Percentiles rank a stretch among this genome's conserved stretches.
These are phyloP conservation scores for Candida sphagnicola DNA, from an alignment of 805 yeast genomes.

Conservation along the genomic window DNA sequence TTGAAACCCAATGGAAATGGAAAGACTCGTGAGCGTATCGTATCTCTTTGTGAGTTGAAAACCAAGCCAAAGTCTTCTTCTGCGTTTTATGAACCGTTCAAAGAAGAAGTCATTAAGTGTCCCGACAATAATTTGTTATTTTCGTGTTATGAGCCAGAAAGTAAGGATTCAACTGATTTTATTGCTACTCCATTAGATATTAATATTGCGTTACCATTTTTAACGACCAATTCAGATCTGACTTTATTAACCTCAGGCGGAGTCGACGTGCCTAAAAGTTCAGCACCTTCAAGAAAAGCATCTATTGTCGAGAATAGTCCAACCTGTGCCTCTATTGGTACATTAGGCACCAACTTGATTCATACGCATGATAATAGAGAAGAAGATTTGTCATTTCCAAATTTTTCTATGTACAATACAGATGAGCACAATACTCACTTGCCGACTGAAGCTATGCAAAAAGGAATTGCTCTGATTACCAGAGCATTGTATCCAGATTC, in stretches of 20 bases:
- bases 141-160: slow-evolving; percentile 44
- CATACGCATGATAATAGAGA: slow-evolving; percentile 17
- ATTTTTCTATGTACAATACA: slow-evolving; percentile 25
- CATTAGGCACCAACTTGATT: slow-evolving; percentile 36
- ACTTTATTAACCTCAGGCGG: slow-evolving; percentile 16
- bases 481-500: slow-evolving; percentile 58
- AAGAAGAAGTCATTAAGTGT: slow-evolving; percentile 57
- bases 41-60: slow-evolving; percentile 61
- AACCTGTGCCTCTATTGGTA: slow-evolving; percentile 21
- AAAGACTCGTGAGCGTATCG: slow-evolving; percentile 46
- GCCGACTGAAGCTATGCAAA: slow-evolving; percentile 24
- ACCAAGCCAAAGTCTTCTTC: slow-evolving; percentile 39
- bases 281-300: slow-evolving; percentile 23
- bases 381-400: slow-evolving; percentile 22
- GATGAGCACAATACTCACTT: slow-evolving; percentile 15
- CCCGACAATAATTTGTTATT: slow-evolving; percentile 59
- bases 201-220: slow-evolving; percentile 40
- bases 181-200: slow-evolving; percentile 42
- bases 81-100: slow-evolving; percentile 42
- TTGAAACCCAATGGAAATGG: slow-evolving; percentile 12
- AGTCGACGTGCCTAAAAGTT: slow-evolving; percentile 10
- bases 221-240: slow-evolving; percentile 36
- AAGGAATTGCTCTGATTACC: slow-evolving; percentile 31
- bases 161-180: slow-evolving; percentile 16
- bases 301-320: slow-evolving; percentile 15